Percentiles rank a stretch among this genome's conserved stretches.
phyloP scores from a whole-genome alignment of 441 rosid species.

The Geranium incanum region DNA sequence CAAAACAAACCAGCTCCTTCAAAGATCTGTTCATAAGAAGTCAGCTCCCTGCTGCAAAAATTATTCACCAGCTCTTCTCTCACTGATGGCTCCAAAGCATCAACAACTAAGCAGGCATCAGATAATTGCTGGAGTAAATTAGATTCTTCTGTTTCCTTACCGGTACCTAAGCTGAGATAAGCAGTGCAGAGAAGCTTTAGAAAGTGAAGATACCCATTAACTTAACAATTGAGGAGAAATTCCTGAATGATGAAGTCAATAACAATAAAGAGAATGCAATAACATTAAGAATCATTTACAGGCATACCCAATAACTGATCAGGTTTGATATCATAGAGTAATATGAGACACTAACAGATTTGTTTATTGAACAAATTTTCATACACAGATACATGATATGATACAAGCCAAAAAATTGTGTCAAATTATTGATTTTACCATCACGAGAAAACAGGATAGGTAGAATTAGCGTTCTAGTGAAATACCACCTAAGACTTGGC shows the following conservation, averaged over 20 bases:
- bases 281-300: neutral
- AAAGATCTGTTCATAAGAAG: conserved; percentile 94
- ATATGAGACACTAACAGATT: neutral
- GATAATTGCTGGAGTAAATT: conserved; percentile 86
- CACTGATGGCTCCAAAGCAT: conserved; percentile 97
- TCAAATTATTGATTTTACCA: no score
- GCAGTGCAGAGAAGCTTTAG: conserved; percentile 16
- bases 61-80: conserved; percentile 97
- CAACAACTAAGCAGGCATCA: conserved; percentile 95
- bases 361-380: conserved; percentile 1
- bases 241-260: neutral
- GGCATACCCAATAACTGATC: conserved; percentile 1
- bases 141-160: conserved; percentile 87
- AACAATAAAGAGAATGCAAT: neutral
- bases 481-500: neutral
- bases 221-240: conserved; percentile 6
- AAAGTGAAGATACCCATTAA: conserved; percentile 5
- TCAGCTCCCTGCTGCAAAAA: conserved; percentile 95
- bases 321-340: neutral
- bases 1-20: conserved; percentile 94
- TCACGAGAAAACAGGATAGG: no score
- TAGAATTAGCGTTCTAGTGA: neutral
- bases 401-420: neutral
- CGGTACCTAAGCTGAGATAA: conserved; percentile 92
- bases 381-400: neutral